Conservation (phyloP, 1,139 yeast species). For the Protomyces pachydermus region DNA sequence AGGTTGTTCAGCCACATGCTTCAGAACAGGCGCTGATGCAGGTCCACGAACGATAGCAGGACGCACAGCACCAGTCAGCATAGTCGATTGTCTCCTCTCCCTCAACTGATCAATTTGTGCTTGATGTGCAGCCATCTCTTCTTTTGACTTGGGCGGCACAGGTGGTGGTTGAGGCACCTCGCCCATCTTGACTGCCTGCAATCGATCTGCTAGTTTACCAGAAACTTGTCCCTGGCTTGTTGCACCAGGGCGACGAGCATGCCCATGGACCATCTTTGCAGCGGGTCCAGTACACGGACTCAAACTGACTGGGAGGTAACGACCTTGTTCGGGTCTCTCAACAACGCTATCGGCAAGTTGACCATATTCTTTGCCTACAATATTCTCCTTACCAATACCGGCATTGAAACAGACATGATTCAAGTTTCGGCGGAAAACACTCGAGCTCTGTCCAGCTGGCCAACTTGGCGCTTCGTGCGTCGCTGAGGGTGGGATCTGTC, state of each 20-base stretch:
- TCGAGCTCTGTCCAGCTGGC: constrained; percentile 25
- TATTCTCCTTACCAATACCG: constrained; percentile 30
- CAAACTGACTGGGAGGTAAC: constrained; percentile 26
- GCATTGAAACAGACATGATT: constrained; percentile 25
- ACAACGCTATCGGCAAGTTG: constrained; percentile 22
- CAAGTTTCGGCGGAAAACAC: constrained; percentile 21
- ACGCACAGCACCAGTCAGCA: not conserved
- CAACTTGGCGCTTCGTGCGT: constrained; percentile 54
- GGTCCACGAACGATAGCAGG: not conserved
- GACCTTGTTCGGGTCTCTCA: constrained; percentile 26
- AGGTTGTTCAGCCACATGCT: not conserved
- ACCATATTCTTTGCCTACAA: constrained; percentile 25
- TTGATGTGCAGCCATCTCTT: not conserved
- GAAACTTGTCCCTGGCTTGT: constrained; percentile 5
- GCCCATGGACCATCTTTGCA: constrained; percentile 16
- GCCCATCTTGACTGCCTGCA: constrained; percentile 5
- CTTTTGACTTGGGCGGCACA: not conserved
- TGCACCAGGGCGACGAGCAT: not conserved
- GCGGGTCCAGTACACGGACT: constrained; percentile 22
- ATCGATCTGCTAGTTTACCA: constrained; percentile 7
- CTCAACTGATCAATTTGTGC: not conserved
- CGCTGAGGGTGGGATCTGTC: constrained; percentile 57
- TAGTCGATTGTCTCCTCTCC: not conserved
- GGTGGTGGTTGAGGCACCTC: not conserved
- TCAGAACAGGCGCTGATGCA: not conserved